A percentile compares a stretch with the other conserved stretches of the same genome.
phyloP scores from a whole-genome alignment of 2,329 filamentous ascomycete genomes.

The Botrytis medusae region DNA sequence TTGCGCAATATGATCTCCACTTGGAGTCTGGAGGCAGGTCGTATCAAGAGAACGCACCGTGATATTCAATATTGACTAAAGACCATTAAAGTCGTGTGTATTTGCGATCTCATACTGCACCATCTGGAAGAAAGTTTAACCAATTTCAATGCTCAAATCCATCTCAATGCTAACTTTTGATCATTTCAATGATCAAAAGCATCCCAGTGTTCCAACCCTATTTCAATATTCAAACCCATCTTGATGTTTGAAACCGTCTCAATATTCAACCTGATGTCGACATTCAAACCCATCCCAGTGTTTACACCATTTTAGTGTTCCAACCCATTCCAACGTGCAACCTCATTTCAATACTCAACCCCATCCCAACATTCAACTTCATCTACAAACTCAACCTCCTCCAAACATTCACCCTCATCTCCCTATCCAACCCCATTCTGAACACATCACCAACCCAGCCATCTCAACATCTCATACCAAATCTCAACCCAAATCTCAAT shows the following conservation, averaged over 20 bases:
- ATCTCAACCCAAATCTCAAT: not conserved
- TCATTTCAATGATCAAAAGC: not conserved
- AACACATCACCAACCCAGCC: not conserved
- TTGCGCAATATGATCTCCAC: not conserved
- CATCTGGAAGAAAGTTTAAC: no score
- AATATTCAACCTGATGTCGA: not conserved
- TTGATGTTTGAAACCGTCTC: not conserved
- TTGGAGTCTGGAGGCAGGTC: not conserved
- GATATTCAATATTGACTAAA: not conserved
- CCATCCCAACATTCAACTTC: no score
- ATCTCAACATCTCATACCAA: not conserved
- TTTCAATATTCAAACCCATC: not conserved
- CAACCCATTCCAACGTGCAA: no score
- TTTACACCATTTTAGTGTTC: no score
- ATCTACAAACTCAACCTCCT: no score
- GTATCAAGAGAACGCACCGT: not conserved
- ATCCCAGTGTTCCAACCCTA: not conserved
- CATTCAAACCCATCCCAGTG: not conserved
- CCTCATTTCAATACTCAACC: not conserved
- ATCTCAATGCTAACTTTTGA: no score
- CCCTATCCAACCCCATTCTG: not conserved
- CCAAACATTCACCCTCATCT: no score
- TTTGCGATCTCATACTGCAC: not conserved
- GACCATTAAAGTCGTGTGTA: not conserved
- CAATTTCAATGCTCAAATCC: not conserved